phyloP scores from a whole-genome alignment of 2,329 filamentous ascomycete species.

The Teratosphaeria gauchensis region DNA sequence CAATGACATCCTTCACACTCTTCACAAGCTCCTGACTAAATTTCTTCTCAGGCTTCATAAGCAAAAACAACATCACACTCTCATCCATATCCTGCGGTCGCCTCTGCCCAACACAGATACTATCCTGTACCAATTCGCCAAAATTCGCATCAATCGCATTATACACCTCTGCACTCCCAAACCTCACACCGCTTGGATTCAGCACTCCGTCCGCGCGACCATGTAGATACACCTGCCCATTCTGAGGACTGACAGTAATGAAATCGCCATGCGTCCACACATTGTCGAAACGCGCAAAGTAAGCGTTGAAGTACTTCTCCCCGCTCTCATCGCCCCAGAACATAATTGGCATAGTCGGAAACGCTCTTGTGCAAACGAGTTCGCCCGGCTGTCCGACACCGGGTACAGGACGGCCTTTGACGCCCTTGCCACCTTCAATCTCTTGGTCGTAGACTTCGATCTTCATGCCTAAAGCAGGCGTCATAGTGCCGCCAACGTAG shows the following conservation, averaged over 20 bases:
- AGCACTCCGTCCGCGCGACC: constrained; percentile 69
- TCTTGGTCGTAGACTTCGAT: constrained; percentile 51
- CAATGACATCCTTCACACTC: constrained; percentile 56
- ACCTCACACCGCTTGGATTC: constrained; percentile 69
- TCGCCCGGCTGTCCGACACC: constrained; percentile 59
- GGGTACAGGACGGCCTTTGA: constrained; percentile 43
- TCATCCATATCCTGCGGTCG: constrained; percentile 51
- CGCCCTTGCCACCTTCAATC: constrained; percentile 32
- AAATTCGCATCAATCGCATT: constrained; percentile 61
- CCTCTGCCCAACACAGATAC: constrained; percentile 71
- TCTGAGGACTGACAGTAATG: constrained; percentile 58
- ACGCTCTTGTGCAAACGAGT: constrained; percentile 57
- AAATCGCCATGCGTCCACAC: constrained; percentile 84
- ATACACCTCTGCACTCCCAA: constrained; percentile 74
- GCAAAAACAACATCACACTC: constrained; percentile 49
- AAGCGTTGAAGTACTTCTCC: constrained; percentile 36
- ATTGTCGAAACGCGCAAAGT: constrained; percentile 39
- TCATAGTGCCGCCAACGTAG: constrained; percentile 49
- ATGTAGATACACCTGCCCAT: constrained; percentile 55
- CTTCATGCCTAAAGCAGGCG: constrained; percentile 43
- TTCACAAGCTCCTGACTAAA: constrained; percentile 48
- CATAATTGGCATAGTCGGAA: constrained; percentile 61
- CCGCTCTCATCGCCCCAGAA: constrained; percentile 38
- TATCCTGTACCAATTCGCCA: constrained; percentile 53
- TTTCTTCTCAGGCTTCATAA: constrained; percentile 48